Evolutionary conservation across 352 stramenopile genomes (phyloP).

Genomic region (Phytophthora ramorum): DNA sequence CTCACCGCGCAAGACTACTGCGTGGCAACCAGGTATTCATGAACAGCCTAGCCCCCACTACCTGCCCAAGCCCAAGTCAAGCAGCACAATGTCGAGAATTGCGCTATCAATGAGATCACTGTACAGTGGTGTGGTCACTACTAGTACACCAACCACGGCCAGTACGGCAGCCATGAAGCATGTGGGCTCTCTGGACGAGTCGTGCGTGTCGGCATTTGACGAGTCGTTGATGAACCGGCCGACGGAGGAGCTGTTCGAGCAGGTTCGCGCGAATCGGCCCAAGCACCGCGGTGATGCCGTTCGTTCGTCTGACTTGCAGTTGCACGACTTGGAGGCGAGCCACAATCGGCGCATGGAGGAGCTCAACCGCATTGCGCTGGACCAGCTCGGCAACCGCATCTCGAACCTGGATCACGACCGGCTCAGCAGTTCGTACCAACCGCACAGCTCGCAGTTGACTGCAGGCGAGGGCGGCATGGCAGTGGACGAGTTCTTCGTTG

Average conservation of each 20-base stretch:
- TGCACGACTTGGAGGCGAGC: constrained; percentile 53
- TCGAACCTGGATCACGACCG: constrained; percentile 43
- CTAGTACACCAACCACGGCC: constrained; percentile 14
- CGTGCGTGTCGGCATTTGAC: constrained; percentile 39
- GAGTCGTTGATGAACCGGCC: constrained; percentile 58
- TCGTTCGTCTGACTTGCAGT: constrained; percentile 39
- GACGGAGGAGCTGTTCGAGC: constrained; percentile 54
- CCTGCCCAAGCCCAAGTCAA: not conserved
- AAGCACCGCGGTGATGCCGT: constrained; percentile 8
- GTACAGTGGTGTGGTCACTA: not conserved
- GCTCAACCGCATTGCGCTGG: constrained; percentile 58
- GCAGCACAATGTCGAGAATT: not conserved
- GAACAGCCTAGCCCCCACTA: not conserved
- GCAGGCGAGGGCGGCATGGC: constrained; percentile 22
- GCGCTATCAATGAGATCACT: not conserved
- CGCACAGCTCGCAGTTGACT: constrained; percentile 32
- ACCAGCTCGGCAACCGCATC: constrained; percentile 52
- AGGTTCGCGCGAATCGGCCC: constrained; percentile 47
- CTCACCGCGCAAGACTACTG: not conserved
- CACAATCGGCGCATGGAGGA: constrained; percentile 66
- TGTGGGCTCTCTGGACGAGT: constrained; percentile 26
- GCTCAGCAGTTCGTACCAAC: constrained; percentile 27
- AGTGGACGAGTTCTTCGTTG: constrained; percentile 37
- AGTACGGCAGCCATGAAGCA: constrained; percentile 31
- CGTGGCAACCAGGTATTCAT: not conserved